Percentiles rank a stretch among this genome's conserved stretches.
These are phyloP conservation scores for Craspedostauros australis DNA, from an alignment of 108 stramenopile species.

Conservation along the genomic window DNA sequence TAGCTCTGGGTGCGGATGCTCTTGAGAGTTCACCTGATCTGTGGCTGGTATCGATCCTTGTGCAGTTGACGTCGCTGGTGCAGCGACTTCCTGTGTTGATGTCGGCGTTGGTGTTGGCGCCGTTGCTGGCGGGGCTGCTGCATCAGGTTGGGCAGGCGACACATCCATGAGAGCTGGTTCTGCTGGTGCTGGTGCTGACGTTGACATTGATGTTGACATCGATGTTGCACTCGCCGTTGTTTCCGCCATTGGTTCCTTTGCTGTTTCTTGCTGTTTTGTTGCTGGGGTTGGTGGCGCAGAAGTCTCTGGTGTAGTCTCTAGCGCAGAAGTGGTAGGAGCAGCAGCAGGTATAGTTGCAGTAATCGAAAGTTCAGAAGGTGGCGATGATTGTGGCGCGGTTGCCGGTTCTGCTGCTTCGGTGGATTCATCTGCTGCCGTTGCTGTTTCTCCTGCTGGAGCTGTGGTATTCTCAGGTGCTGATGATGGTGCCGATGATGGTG, in stretches of 20 bases:
- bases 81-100: neutral
- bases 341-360: too few species aligned
- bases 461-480: conserved; percentile 1
- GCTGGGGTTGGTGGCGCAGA: too few species aligned
- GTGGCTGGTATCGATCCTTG: too few species aligned
- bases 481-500: neutral
- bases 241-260: too few species aligned
- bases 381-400: too few species aligned
- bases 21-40: too few species aligned
- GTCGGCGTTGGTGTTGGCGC: neutral
- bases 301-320: too few species aligned
- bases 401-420: neutral
- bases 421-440: neutral
- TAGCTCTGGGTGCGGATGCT: too few species aligned
- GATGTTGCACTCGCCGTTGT: neutral
- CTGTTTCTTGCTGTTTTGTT: too few species aligned
- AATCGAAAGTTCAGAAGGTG: too few species aligned
- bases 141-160: neutral
- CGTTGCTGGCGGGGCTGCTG: neutral
- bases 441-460: neutral
- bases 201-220: neutral
- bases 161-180: neutral
- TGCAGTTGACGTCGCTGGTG: too few species aligned
- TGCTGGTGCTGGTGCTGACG: neutral
- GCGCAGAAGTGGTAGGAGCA: too few species aligned